Percentiles rank a stretch among this genome's conserved stretches.
Conservation (phyloP, 2,329 filamentous ascomycete genomes). For the Xylariomycetidae sp. region DNA sequence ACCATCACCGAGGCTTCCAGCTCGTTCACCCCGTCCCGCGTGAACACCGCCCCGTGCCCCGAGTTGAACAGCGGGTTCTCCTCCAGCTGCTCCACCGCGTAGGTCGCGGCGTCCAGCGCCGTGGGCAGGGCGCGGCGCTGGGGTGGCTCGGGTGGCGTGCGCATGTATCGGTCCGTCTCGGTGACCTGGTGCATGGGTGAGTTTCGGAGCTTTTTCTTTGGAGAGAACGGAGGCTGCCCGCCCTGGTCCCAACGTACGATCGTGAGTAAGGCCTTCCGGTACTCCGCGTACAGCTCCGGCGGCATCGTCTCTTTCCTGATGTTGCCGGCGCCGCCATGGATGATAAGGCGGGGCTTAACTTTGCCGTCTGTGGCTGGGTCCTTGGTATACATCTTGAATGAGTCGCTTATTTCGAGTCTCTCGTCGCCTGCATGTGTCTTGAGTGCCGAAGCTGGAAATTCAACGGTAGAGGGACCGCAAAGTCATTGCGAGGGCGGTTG, state of each 20-base stretch:
- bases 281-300: conserved; percentile 50
- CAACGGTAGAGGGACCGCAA: no score
- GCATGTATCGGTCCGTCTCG: conserved; percentile 42
- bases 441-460: no score
- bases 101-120: conserved; percentile 68
- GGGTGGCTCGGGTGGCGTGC: conserved; percentile 13
- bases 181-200: conserved; percentile 31
- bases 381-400: no score
- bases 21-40: conserved; percentile 73
- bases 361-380: conserved; percentile 1
- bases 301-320: conserved; percentile 55
- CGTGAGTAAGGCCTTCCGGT: conserved; percentile 53
- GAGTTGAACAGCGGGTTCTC: conserved; percentile 79
- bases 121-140: no score
- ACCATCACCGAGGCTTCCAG: conserved; percentile 88
- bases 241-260: no score
- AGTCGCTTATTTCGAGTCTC: no score
- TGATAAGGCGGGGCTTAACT: conserved; percentile 53
- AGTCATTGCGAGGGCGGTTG: no score
- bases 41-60: conserved; percentile 81
- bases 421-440: no score
- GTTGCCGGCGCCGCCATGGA: conserved; percentile 69
- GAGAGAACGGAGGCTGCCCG: no score
- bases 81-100: conserved; percentile 71
- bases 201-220: neutral